Evolutionary conservation across 1,284 basidiomycete genomes (phyloP).

Genomic region (Puccinia hordei): DNA sequence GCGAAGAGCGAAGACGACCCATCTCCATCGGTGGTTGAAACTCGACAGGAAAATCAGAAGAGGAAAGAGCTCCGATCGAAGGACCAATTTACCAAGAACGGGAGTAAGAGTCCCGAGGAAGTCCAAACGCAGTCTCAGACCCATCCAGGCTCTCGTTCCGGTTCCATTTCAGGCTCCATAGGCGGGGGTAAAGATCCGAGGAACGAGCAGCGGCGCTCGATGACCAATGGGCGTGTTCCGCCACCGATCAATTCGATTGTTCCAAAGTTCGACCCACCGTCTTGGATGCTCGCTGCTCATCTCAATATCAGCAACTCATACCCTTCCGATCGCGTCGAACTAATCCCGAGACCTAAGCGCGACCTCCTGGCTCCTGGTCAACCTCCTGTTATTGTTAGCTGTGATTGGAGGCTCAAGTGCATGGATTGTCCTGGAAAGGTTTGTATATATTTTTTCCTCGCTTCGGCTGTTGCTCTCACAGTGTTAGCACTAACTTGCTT

Average conservation of each 20-base stretch:
- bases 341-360: slow-evolving; percentile 37
- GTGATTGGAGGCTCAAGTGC: slow-evolving; percentile 83
- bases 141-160: slow-evolving; percentile 5
- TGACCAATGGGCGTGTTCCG: slow-evolving; percentile 1
- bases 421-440: slow-evolving; percentile 92
- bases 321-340: slow-evolving; percentile 43
- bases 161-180: background rate
- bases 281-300: slow-evolving; percentile 40
- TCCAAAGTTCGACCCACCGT: slow-evolving; percentile 30
- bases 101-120: slow-evolving; percentile 12
- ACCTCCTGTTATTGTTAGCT: slow-evolving; percentile 61
- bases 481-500: background rate
- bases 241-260: background rate
- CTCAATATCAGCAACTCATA: slow-evolving; percentile 1
- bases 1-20: slow-evolving; percentile 8
- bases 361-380: slow-evolving; percentile 22
- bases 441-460: background rate
- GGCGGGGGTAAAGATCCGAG: background rate
- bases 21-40: background rate
- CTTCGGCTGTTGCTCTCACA: background rate
- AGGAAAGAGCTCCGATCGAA: slow-evolving; percentile 31
- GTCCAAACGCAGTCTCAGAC: background rate
- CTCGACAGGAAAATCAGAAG: background rate
- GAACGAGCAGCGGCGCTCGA: slow-evolving; percentile 19
- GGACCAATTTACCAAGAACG: slow-evolving; percentile 8